These are phyloP conservation scores for Citrullus colocynthis DNA, from an alignment of 306 rosid species.

Conservation along the genomic window DNA sequence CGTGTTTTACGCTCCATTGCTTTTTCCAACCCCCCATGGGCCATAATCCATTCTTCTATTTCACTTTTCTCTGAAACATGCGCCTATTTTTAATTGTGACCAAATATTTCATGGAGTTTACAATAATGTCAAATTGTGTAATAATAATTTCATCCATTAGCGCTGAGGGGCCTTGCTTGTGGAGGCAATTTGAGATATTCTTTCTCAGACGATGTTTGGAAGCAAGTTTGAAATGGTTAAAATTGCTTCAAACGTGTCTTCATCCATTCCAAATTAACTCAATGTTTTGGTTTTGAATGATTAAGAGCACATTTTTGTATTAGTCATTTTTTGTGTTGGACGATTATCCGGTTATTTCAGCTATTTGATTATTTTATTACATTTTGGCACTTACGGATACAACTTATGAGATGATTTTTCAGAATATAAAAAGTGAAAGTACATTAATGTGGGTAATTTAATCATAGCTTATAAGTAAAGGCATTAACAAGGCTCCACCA, in stretches of 20 bases:
- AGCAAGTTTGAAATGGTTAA: too few species aligned
- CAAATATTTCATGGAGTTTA: neutral
- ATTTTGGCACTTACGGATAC: neutral
- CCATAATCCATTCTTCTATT: neutral
- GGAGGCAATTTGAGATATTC: neutral
- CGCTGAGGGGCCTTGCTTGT: neutral
- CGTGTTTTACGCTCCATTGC: constrained; percentile 4
- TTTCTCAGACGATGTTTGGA: neutral
- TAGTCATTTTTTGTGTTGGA: too few species aligned
- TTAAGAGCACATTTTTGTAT: too few species aligned
- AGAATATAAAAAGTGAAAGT: neutral
- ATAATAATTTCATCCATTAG: neutral
- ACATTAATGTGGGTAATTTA: neutral
- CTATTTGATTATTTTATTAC: neutral
- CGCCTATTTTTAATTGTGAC: neutral
- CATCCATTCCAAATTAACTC: too few species aligned
- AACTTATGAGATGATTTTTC: neutral
- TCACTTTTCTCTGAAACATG: neutral
- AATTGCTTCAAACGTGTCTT: too few species aligned
- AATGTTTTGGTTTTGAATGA: too few species aligned
- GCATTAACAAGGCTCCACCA: neutral
- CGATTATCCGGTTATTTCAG: too few species aligned
- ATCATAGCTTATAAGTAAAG: neutral
- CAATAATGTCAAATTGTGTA: neutral
- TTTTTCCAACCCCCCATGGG: neutral